Percentiles rank a stretch among this genome's conserved stretches.
These are phyloP conservation scores for Pseudotsuga menziesii DNA, from an alignment of 75 land plant genomes.

Conservation along the genomic window DNA sequence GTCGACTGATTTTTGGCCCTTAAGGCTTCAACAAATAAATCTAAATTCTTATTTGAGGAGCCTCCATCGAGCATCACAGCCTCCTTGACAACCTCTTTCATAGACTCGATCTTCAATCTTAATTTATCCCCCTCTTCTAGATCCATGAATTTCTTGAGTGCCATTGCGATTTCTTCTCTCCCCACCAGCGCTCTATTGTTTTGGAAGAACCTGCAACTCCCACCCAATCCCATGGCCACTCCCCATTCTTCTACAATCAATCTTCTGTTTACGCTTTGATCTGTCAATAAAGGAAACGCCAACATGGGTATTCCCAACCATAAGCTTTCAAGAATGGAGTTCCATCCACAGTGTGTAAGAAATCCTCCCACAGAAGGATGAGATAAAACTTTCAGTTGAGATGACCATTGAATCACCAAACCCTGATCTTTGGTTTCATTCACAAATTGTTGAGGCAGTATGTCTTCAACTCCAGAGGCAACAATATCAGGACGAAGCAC, in stretches of 20 bases:
- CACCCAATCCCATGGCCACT: slow-evolving; percentile 34
- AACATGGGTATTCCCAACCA: slow-evolving; percentile 47
- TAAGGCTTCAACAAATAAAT: neutral
- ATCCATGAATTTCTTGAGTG: neutral
- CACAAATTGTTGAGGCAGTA: slow-evolving; percentile 36
- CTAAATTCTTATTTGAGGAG: neutral
- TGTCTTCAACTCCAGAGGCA: slow-evolving; percentile 20
- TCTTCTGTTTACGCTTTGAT: slow-evolving; percentile 46
- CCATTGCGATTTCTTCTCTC: neutral
- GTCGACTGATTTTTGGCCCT: no score
- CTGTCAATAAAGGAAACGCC: slow-evolving; percentile 40
- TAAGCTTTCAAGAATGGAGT: slow-evolving; percentile 56
- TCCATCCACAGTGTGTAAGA: slow-evolving; percentile 65
- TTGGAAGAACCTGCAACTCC: neutral
- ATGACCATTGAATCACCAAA: slow-evolving; percentile 43
- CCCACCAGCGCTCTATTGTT: neutral
- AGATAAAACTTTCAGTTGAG: slow-evolving; percentile 34
- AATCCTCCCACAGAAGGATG: slow-evolving; percentile 51
- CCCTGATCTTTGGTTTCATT: slow-evolving; percentile 23
- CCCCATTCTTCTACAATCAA: slow-evolving; percentile 42
- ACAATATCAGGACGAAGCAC: slow-evolving; percentile 42
- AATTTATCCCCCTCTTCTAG: neutral
- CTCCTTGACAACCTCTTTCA: neutral
- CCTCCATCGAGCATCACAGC: neutral
- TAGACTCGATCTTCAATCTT: neutral